A percentile compares a stretch with the other conserved stretches of the same genome.
These are phyloP conservation scores for Pseudogymnoascus sp. DNA, from an alignment of 2,329 filamentous ascomycete species.

Conservation along the genomic window DNA sequence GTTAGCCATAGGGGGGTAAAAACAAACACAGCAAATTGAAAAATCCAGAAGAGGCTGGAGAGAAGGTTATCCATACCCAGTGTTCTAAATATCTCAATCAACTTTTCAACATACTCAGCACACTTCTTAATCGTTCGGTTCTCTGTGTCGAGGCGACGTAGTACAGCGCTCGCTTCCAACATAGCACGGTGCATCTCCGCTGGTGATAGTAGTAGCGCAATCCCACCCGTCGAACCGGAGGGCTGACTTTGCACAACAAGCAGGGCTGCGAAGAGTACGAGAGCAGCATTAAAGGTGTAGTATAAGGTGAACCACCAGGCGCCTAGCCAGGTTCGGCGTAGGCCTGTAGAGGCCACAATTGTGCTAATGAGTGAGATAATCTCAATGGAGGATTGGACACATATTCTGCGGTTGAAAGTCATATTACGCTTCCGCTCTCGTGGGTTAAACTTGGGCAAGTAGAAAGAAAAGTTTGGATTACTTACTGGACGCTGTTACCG, in stretches of 20 bases:
- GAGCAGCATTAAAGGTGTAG: slow-evolving; percentile 26
- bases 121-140: slow-evolving; percentile 29
- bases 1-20: not conserved
- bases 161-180: slow-evolving; percentile 19
- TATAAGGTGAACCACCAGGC: slow-evolving; percentile 37
- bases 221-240: not conserved
- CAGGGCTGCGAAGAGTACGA: slow-evolving; percentile 14
- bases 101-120: slow-evolving; percentile 23
- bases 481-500: slow-evolving; percentile 25
- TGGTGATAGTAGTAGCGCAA: slow-evolving; percentile 12
- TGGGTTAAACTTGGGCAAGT: slow-evolving; percentile 24
- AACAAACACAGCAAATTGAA: not conserved
- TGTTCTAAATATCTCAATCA: slow-evolving; percentile 13
- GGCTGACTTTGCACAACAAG: not conserved
- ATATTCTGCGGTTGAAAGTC: slow-evolving; percentile 17
- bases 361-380: slow-evolving; percentile 29
- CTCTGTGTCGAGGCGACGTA: slow-evolving; percentile 23
- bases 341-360: slow-evolving; percentile 20
- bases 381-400: slow-evolving; percentile 26
- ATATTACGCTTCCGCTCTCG: slow-evolving; percentile 9
- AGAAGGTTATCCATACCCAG: slow-evolving; percentile 9
- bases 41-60: not conserved
- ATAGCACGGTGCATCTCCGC: slow-evolving; percentile 16
- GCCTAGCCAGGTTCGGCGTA: slow-evolving; percentile 23
- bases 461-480: not conserved